Percentiles rank a stretch among this genome's conserved stretches.
Conservation (phyloP, 2,329 filamentous ascomycete species). For the Pseudocercospora fuligena region DNA sequence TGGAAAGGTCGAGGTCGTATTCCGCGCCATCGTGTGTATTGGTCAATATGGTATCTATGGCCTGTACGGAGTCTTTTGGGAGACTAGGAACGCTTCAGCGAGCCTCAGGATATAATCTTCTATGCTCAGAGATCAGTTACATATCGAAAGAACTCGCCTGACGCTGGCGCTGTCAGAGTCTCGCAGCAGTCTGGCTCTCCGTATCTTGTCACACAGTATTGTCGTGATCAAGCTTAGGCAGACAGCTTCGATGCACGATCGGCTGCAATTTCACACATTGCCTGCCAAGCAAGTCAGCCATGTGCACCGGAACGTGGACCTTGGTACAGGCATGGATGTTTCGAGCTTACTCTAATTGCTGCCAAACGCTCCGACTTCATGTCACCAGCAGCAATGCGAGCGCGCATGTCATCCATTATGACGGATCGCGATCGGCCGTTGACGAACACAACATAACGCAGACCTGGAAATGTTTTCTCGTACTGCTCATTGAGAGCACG, state of each 20-base stretch:
- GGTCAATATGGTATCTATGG: background rate
- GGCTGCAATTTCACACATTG: conserved; percentile 89
- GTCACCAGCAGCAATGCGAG: conserved; percentile 71
- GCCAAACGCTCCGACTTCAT: conserved; percentile 70
- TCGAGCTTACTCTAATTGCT: conserved; percentile 69
- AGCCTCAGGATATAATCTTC: background rate
- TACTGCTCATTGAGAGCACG: conserved; percentile 74
- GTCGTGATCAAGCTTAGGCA: background rate
- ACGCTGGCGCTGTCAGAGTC: background rate
- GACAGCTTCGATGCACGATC: conserved; percentile 73
- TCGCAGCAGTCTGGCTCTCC: background rate
- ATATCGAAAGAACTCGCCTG: background rate
- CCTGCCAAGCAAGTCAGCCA: conserved; percentile 55
- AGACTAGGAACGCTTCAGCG: background rate
- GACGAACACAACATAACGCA: conserved; percentile 91
- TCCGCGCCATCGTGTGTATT: background rate
- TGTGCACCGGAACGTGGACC: conserved; percentile 9
- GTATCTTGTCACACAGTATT: background rate
- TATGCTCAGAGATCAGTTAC: background rate
- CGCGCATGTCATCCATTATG: conserved; percentile 82
- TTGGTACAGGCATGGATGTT: conserved; percentile 10
- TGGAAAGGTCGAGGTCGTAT: background rate
- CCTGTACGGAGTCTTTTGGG: background rate
- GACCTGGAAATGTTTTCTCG: conserved; percentile 77
- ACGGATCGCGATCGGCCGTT: conserved; percentile 74